Evolutionary conservation across 1,284 basidiomycete species (phyloP).

Genomic region (Volvariella volvacea): DNA sequence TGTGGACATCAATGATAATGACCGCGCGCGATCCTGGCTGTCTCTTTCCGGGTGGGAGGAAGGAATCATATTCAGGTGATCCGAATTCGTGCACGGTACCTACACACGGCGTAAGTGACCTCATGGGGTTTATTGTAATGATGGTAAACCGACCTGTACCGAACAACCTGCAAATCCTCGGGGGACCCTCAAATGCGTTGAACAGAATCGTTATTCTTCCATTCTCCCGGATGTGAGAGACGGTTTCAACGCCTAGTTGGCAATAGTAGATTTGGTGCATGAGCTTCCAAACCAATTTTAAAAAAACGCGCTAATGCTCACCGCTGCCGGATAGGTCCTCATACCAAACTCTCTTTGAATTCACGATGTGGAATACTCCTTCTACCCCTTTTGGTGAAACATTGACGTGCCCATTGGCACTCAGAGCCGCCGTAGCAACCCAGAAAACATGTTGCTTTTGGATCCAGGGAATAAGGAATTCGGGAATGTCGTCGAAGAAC

Average conservation of each 20-base stretch:
- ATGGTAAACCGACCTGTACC: constrained; percentile 34
- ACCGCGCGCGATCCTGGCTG: constrained; percentile 46
- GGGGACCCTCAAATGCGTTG: constrained; percentile 46
- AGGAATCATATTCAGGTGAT: constrained; percentile 38
- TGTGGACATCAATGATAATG: constrained; percentile 44
- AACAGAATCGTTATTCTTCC: constrained; percentile 51
- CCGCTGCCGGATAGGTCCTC: constrained; percentile 52
- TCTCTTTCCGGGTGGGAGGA: constrained; percentile 35
- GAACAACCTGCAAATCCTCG: constrained; percentile 44
- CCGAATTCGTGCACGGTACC: constrained; percentile 48
- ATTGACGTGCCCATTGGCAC: constrained; percentile 43
- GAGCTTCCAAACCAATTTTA: background rate
- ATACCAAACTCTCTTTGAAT: constrained; percentile 45
- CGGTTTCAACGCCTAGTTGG: constrained; percentile 42
- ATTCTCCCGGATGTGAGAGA: constrained; percentile 54
- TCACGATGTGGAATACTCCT: constrained; percentile 42
- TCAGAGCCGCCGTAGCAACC: constrained; percentile 49
- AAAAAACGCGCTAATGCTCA: constrained; percentile 18
- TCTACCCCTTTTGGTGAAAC: constrained; percentile 46
- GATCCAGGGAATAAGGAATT: constrained; percentile 42
- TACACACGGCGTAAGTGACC: constrained; percentile 11
- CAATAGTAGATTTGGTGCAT: background rate
- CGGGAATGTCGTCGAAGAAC: constrained; percentile 37
- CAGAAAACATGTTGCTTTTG: constrained; percentile 50
- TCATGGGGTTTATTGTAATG: constrained; percentile 4